Evolutionary conservation across 164 flowering plant genomes (phyloP), one percentile per base, ranked within the genome.

Genomic region (Magnolia kwangsiensis): DNA sequence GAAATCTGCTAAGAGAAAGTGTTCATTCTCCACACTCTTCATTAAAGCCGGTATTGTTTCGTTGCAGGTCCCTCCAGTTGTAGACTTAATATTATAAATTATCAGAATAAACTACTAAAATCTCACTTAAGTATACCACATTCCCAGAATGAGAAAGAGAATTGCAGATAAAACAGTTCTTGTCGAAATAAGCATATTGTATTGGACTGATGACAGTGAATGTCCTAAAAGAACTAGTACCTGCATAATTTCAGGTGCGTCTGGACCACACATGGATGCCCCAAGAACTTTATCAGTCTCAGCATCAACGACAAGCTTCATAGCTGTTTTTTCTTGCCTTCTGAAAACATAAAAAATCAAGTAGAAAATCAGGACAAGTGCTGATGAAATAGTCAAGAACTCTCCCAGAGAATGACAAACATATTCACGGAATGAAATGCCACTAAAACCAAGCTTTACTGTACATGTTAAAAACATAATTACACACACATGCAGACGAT

Each of bases 241-340:
- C 97, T 96, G 99, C 88, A 92, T 90, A 70, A 96, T 94, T 69
- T 96, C 99, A 81, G 99, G 86, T 76, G 99, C 91, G 84, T 96
- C 99, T 74, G 97, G 96, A 20, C 99, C 98, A 77, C 96, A 91
- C 97, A 96, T 96, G 72, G 98, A 91, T 69, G 97, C 96, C 72
- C 99, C 99, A 75, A 96, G 78, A 81, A 94, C 98, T 84, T 90
- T 92, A 81, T 96, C 95, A 0, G 96, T 88, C 81, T 89, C 89
- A 72, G 88, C 88, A 82, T 94, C 96, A 80, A 96, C 99, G 74
- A 96, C 71, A 82, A 96, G 92, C 86, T 96, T 96, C 99, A 96
- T 96, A 21, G 89, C 37, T 37, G 97, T 78, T 82, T 92, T 96
- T 78, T 96, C 99, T 84, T 88, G 94, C 75, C 99, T 91, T 67